Evolutionary conservation across 2,329 filamentous ascomycete species (phyloP).

Genomic region (Elsinoe arachidis): DNA sequence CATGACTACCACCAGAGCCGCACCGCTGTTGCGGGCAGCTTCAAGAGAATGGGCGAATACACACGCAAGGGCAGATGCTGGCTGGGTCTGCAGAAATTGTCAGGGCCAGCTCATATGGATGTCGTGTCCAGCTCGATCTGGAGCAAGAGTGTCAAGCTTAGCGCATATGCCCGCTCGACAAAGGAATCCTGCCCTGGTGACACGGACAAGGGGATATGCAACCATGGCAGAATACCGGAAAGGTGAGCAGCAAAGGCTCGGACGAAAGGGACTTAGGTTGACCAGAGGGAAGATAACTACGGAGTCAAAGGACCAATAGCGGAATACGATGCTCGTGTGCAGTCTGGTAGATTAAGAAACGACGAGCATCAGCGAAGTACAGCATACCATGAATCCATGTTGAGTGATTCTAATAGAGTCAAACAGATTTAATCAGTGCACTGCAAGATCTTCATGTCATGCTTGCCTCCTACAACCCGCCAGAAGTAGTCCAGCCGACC

Average conservation of each 20-base stretch:
- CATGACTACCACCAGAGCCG: not conserved
- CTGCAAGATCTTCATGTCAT: slow-evolving; percentile 85
- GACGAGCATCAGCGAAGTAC: slow-evolving; percentile 84
- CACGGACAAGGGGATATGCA: slow-evolving; percentile 16
- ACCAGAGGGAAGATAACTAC: not conserved
- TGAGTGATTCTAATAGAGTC: not conserved
- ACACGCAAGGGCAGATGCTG: not conserved
- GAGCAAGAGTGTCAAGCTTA: not conserved
- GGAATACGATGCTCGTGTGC: slow-evolving; percentile 80
- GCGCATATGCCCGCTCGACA: not conserved
- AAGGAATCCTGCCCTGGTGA: not conserved
- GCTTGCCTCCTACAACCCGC: slow-evolving; percentile 63
- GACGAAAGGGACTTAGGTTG: slow-evolving; percentile 9
- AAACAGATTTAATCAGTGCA: slow-evolving; percentile 71
- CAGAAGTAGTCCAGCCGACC: slow-evolving; percentile 65
- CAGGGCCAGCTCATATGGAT: not conserved
- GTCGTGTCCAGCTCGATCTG: not conserved
- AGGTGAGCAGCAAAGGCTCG: slow-evolving; percentile 10
- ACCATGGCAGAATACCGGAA: slow-evolving; percentile 26
- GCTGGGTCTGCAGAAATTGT: not conserved
- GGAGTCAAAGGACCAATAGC: slow-evolving; percentile 58
- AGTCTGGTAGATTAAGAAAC: slow-evolving; percentile 64
- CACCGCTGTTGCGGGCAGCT: not conserved
- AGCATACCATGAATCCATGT: slow-evolving; percentile 17
- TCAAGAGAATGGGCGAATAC: not conserved